Evolutionary conservation across 2,329 filamentous ascomycete species (phyloP).

Genomic region (Sporothrix globosa): DNA sequence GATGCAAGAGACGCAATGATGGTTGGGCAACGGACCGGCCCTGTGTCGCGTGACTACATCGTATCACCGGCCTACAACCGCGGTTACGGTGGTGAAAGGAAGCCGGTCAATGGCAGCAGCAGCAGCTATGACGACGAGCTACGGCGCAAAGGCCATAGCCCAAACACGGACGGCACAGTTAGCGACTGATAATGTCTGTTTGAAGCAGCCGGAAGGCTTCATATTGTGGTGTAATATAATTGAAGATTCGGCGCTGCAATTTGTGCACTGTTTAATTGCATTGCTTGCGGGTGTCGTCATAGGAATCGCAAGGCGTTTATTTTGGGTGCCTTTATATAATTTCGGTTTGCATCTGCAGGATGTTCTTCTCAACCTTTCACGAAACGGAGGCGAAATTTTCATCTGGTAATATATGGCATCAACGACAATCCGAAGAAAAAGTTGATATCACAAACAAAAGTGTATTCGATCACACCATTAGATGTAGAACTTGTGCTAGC

Average conservation of each 20-base stretch:
- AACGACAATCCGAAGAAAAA: background rate
- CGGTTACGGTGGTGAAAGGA: background rate
- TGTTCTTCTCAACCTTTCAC: background rate
- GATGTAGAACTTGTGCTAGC: no score
- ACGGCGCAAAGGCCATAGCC: conserved; percentile 9
- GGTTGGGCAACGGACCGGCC: background rate
- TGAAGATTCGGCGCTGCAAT: background rate
- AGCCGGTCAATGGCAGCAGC: background rate
- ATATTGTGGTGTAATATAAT: background rate
- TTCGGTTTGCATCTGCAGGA: background rate
- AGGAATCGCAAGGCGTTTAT: background rate
- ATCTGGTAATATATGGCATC: background rate
- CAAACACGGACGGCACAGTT: conserved; percentile 16
- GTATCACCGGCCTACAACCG: conserved; percentile 13
- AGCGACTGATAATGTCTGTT: conserved; percentile 13
- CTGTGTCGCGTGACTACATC: background rate
- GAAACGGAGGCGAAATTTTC: background rate
- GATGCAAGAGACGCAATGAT: background rate
- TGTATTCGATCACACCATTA: background rate
- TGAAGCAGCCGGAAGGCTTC: background rate
- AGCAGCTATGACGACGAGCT: background rate
- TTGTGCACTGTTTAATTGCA: background rate
- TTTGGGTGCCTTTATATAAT: background rate
- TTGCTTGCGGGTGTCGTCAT: background rate
- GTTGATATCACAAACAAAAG: background rate